Percentiles rank a stretch among this genome's conserved stretches.
phyloP scores from a whole-genome alignment of 495 filamentous ascomycete genomes.

The Trichoderma orchidacearum region DNA sequence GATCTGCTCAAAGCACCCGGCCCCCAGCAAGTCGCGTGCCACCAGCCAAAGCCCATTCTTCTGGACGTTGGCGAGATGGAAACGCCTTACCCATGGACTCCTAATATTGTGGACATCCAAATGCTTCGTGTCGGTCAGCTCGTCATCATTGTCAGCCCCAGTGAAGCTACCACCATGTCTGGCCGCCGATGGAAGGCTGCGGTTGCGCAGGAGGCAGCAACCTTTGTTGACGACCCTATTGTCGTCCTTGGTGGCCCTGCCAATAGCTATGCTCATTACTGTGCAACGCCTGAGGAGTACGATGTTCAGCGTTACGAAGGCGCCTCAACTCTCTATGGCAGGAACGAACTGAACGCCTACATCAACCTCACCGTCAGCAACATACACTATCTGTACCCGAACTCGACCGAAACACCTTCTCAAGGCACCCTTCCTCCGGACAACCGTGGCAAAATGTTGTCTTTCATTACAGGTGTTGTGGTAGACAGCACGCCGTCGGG shows the following conservation, averaged over 20 bases:
- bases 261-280: constrained; percentile 90
- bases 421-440: constrained; percentile 63
- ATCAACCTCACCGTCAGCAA: constrained; percentile 66
- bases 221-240: constrained; percentile 19
- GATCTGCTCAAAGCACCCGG: constrained; percentile 56
- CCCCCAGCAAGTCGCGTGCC: constrained; percentile 61
- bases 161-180: constrained; percentile 89
- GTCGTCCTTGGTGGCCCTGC: constrained; percentile 77
- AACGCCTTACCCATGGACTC: constrained; percentile 71
- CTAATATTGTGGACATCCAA: constrained; percentile 90
- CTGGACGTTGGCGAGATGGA: constrained; percentile 74
- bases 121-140: constrained; percentile 81
- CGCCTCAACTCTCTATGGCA: constrained; percentile 85
- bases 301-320: constrained; percentile 87
- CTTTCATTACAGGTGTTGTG: constrained; percentile 70
- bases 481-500: constrained; percentile 55
- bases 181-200: constrained; percentile 80
- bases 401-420: constrained; percentile 27
- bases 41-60: constrained; percentile 75
- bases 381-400: constrained; percentile 52
- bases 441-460: constrained; percentile 57
- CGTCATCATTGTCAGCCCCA: constrained; percentile 71
- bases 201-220: constrained; percentile 38
- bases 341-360: constrained; percentile 69
- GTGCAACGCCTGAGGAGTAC: constrained; percentile 84